Evolutionary conservation across 331 rosid species (phyloP), one percentile per base, ranked within the genome.

Genomic region (Acacia pycnantha): DNA sequence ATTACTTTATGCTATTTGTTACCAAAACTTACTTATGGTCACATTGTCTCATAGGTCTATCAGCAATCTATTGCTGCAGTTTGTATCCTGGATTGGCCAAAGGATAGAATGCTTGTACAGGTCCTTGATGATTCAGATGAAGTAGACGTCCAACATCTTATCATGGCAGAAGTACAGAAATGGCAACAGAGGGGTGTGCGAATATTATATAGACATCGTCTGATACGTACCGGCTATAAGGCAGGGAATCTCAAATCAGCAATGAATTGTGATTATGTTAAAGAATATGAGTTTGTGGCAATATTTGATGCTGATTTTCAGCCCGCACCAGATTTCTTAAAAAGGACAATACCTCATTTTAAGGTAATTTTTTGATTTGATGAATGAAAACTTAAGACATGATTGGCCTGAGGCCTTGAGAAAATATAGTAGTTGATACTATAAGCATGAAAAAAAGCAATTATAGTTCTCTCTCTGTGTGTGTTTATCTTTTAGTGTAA

Each of bases 201-300:
- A 71, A 92, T 96, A 72, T 54, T 93, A 81, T 96, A 96, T 69
- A 91, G 99, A 84, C 99, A 96, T 76, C 91, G 99, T 18, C 97
- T 93, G 47, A 83, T 96, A 44, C 98, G 99, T 44, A 90, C 98
- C 27, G 99, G 99, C 79, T 95, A 93, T 74, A 95, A 95, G 91
- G 99, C 98, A 27, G 99, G 99, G 82, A 95, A 95, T 91, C 99
- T 95, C 65, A 95, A 93, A 86, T 95, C 99, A 35, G 99, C 99
- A 71, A 95, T 95, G 99, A 65, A 87, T 77, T 95, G 99, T 51
- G 98, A 95, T 84, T 95, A 95, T 90, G 98, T 95, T 31, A 92
- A 93, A 86, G 91, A 95, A 81, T 95, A 91, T 61, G 98, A 95
- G 88, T 95, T 88, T 90, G 99, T 95, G 74, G 98, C 97, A 24